Base-by-base conservation (phyloP, 768 basidiomycete genomes). In the Boletus rubroflammeus region DNA sequence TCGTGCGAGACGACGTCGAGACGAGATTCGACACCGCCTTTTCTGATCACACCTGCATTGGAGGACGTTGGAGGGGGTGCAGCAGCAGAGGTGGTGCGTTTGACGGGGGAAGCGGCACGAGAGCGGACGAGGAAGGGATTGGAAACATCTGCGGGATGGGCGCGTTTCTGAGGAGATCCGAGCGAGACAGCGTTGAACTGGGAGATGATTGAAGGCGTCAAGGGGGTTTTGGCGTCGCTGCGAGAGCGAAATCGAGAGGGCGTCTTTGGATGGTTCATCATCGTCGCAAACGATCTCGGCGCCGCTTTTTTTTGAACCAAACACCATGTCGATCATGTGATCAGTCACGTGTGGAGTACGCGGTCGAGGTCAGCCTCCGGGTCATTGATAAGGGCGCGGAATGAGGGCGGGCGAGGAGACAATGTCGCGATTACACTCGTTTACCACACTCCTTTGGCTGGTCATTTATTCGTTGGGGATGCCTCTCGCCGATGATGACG, bases 1-100 rank as follows among this genome's bases (percentile, higher is more conserved):
- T 92, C 90, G 44, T 80, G 75, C 0, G 86, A 86, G 51, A 92
- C 81, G 21, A 91, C 87, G 43, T 92, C 84, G 15, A 91, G 73
- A 53, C 86, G 77, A 57, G 84, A 85, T 66, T 93, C 90, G 11
- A 90, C 70, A 8, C 88, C 88, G 39, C 90, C 90, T 56, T 82
- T 87, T 35, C 88, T 75, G 59, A 92, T 85, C 17, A 93, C 80
- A 6, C 90, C 81, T 0, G 86, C 84, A 62, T 89, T 88, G 3
- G 82, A 76, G 50, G 82, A 76, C 7, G 86, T 71, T 14, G 14
- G 34, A 0, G 75, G 76, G 38, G 82, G 72, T 13, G 78, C 73
- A 26, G 82, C 78, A 48, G 76, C 70, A 4, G 75, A 73, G 0
- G 78, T 78, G 1, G 80, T 69, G 11, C 85, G 77, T 67, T 90